phyloP scores from a whole-genome alignment of 2,329 filamentous ascomycete genomes.

The Gliomastix tumulicola region DNA sequence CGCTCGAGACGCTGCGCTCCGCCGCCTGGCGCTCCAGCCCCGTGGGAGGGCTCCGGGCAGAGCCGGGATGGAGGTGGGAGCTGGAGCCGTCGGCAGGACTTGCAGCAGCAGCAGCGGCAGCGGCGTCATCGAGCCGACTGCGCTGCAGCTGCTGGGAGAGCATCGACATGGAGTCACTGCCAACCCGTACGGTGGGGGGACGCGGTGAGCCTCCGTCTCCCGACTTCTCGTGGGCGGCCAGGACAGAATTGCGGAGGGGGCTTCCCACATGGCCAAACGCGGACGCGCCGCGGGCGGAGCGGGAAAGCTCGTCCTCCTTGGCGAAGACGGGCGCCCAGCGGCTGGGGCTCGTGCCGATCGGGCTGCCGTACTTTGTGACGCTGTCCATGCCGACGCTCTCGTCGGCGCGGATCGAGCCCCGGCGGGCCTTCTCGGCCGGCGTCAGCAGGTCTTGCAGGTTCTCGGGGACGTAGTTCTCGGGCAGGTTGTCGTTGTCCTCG shows the following conservation, averaged over 20 bases:
- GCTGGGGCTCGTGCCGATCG: slow-evolving; percentile 50
- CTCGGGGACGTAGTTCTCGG: slow-evolving; percentile 62
- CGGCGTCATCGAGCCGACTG: slow-evolving; percentile 42
- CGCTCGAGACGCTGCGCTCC: slow-evolving; percentile 54
- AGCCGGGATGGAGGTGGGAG: slow-evolving; percentile 43
- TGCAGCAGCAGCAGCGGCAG: slow-evolving; percentile 27
- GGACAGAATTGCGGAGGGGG: slow-evolving; percentile 55
- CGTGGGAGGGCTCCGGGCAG: slow-evolving; percentile 30
- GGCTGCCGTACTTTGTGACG: slow-evolving; percentile 54
- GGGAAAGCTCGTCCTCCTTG: slow-evolving; percentile 45
- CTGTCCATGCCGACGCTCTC: slow-evolving; percentile 40
- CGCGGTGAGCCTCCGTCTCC: slow-evolving; percentile 9
- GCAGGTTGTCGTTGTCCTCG: slow-evolving; percentile 53
- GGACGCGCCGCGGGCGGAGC: slow-evolving; percentile 33
- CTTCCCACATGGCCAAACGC: slow-evolving; percentile 61
- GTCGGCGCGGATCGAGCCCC: slow-evolving; percentile 53
- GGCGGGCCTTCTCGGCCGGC: slow-evolving; percentile 58
- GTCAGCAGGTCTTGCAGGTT: slow-evolving; percentile 60
- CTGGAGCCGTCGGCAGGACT: too few species aligned
- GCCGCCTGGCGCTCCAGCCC: slow-evolving; percentile 31
- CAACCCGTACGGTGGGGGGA: slow-evolving; percentile 29
- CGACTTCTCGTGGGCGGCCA: slow-evolving; percentile 44
- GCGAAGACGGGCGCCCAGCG: slow-evolving; percentile 56
- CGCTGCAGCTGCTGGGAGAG: slow-evolving; percentile 57
- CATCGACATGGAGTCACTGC: slow-evolving; percentile 47